phyloP scores from a whole-genome alignment of 73 alveolate genomes.

The Strombidium stylifer region DNA sequence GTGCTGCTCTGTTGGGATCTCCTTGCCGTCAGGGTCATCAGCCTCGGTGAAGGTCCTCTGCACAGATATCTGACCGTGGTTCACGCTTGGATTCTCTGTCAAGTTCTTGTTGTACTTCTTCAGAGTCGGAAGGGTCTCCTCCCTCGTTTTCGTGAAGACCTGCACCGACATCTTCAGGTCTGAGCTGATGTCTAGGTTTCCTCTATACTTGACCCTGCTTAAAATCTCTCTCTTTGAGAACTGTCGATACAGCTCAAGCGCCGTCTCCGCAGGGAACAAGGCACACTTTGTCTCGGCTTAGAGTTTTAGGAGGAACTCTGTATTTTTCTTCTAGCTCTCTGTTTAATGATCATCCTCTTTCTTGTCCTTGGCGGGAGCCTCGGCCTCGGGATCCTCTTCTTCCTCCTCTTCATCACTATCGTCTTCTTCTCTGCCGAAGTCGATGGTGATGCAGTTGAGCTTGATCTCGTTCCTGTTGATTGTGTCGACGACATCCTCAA shows the following conservation, averaged over 20 bases:
- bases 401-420: slow-evolving; percentile 78
- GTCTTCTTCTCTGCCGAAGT: slow-evolving; percentile 68
- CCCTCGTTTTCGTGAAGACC: slow-evolving; percentile 82
- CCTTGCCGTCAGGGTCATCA: slow-evolving; percentile 92
- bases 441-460: slow-evolving; percentile 79
- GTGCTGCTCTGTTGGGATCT: slow-evolving; percentile 72
- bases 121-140: slow-evolving; percentile 88
- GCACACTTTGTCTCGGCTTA: slow-evolving; percentile 70
- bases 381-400: slow-evolving; percentile 28
- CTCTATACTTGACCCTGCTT: slow-evolving; percentile 87
- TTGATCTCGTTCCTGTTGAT: slow-evolving; percentile 70
- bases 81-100: slow-evolving; percentile 67
- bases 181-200: slow-evolving; percentile 81
- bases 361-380: slow-evolving; percentile 35
- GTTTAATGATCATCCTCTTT: slow-evolving; percentile 63
- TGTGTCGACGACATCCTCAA: slow-evolving; percentile 61
- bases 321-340: slow-evolving; percentile 56
- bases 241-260: slow-evolving; percentile 86
- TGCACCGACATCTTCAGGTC: slow-evolving; percentile 69
- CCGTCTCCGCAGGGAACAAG: slow-evolving; percentile 90
- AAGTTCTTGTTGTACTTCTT: slow-evolving; percentile 81
- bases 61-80: slow-evolving; percentile 69
- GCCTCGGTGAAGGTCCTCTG: slow-evolving; percentile 69
- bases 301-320: slow-evolving; percentile 55
- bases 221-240: slow-evolving; percentile 80